A percentile compares a stretch with the other conserved stretches of the same genome.
These are phyloP conservation scores for Abelmoschus esculentus DNA, from an alignment of 345 rosid genomes.

Conservation along the genomic window DNA sequence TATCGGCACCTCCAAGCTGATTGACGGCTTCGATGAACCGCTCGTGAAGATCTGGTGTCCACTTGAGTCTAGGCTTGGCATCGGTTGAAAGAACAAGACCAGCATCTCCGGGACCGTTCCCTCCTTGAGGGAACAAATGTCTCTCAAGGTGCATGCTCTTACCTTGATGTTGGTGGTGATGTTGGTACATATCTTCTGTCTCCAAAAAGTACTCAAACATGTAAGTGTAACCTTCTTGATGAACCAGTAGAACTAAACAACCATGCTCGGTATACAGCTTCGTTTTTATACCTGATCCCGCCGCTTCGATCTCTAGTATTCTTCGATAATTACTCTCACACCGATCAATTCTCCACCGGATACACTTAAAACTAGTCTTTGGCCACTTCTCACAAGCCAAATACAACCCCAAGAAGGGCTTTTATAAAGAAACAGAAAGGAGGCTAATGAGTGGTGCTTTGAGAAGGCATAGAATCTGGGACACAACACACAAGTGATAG, in stretches of 20 bases:
- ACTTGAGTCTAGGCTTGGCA: conserved; percentile 88
- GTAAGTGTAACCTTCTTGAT: conserved; percentile 19
- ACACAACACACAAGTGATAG: neutral
- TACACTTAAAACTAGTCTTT: conserved; percentile 16
- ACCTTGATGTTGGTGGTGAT: too few species aligned
- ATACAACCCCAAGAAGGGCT: conserved; percentile 18
- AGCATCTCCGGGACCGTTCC: conserved; percentile 81
- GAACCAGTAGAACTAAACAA: conserved; percentile 9
- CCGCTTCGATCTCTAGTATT: neutral
- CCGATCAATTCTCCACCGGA: conserved; percentile 13
- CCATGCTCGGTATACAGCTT: neutral
- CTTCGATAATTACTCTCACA: neutral
- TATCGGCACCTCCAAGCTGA: conserved; percentile 95
- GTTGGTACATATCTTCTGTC: conserved; percentile 32
- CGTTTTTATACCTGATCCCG: neutral
- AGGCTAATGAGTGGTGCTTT: too few species aligned
- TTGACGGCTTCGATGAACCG: conserved; percentile 82
- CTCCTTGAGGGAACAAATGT: conserved; percentile 73
- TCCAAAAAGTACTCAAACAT: conserved; percentile 12
- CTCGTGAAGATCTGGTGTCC: conserved; percentile 95
- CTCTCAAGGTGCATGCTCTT: conserved; percentile 68
- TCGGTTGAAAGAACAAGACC: conserved; percentile 90
- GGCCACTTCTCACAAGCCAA: neutral
- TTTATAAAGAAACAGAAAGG: conserved; percentile 29
- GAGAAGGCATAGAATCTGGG: conserved; percentile 20